These are phyloP conservation scores for Ophiostoma pallidulum DNA, from an alignment of 2,329 filamentous ascomycete species.

Conservation along the genomic window DNA sequence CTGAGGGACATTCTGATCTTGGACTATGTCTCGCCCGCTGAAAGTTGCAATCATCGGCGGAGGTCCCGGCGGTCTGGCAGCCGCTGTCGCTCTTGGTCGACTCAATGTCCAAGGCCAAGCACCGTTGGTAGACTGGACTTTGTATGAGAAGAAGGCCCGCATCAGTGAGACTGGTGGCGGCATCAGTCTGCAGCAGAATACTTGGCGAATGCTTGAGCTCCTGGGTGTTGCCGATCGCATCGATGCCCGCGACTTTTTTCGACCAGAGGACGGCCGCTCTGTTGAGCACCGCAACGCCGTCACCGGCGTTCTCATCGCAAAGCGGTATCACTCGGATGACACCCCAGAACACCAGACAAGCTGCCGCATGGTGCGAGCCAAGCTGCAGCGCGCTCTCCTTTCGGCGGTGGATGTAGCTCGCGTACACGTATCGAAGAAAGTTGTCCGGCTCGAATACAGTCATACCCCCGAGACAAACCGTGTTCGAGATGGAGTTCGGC, in stretches of 20 bases:
- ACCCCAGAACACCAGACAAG: conserved; percentile 20
- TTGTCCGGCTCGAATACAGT: conserved; percentile 25
- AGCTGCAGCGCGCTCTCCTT: conserved; percentile 40
- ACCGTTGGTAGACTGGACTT: conserved; percentile 23
- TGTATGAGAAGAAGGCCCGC: conserved; percentile 28
- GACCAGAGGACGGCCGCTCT: conserved; percentile 19
- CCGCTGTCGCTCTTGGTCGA: conserved; percentile 8
- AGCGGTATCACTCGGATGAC: conserved; percentile 17
- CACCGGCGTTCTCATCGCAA: conserved; percentile 22
- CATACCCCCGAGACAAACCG: not conserved
- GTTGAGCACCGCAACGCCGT: conserved; percentile 25
- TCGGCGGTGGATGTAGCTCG: conserved; percentile 33
- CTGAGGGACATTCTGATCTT: no score
- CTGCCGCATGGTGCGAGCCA: conserved; percentile 25
- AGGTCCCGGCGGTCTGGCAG: conserved; percentile 10
- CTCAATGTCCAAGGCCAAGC: conserved; percentile 16
- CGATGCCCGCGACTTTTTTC: conserved; percentile 23
- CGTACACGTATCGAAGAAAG: conserved; percentile 36
- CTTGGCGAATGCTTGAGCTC: conserved; percentile 27
- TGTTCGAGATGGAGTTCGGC: conserved; percentile 26
- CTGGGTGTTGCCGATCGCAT: conserved; percentile 26
- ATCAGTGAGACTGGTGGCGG: conserved; percentile 30
- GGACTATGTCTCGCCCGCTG: conserved; percentile 3
- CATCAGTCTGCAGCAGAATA: conserved; percentile 28
- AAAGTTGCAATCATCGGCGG: conserved; percentile 12